These are phyloP conservation scores for Grifola frondosa DNA, from an alignment of 1,284 basidiomycete genomes.

Conservation along the genomic window DNA sequence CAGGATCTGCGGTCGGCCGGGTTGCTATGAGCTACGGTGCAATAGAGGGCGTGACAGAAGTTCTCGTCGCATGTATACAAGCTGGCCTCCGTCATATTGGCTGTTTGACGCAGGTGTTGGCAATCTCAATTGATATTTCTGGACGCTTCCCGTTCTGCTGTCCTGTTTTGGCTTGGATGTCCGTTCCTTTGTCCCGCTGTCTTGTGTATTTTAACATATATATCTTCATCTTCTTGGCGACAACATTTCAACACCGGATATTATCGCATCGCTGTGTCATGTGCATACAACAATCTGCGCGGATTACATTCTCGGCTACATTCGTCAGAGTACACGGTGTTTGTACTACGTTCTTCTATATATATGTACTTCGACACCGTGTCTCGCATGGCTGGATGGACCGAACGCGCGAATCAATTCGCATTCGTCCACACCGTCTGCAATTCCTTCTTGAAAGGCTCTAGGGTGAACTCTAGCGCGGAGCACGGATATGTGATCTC, in stretches of 20 bases:
- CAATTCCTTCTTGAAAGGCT: conserved; percentile 81
- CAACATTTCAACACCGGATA: background rate
- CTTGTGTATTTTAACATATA: conserved; percentile 9
- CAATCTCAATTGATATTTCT: conserved; percentile 14
- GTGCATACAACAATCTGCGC: background rate
- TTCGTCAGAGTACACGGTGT: conserved; percentile 1
- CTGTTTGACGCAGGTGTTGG: conserved; percentile 5
- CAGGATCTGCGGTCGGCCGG: conserved; percentile 65
- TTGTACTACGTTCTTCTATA: background rate
- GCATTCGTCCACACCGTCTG: conserved; percentile 25
- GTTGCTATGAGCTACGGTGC: conserved; percentile 34
- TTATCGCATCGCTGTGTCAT: background rate
- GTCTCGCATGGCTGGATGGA: background rate
- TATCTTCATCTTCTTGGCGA: background rate
- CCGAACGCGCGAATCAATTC: background rate
- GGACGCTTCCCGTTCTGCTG: no score
- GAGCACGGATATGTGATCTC: conserved; percentile 97
- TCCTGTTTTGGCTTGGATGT: conserved; percentile 6
- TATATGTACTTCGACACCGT: background rate
- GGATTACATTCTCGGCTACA: background rate
- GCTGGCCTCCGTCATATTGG: conserved; percentile 3
- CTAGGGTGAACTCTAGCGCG: conserved; percentile 90
- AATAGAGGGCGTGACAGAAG: background rate
- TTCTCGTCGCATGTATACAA: conserved; percentile 9
- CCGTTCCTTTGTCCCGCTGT: background rate